Evolutionary conservation across 2,329 filamentous ascomycete genomes (phyloP).

Genomic region (Neofusicoccum ribis): DNA sequence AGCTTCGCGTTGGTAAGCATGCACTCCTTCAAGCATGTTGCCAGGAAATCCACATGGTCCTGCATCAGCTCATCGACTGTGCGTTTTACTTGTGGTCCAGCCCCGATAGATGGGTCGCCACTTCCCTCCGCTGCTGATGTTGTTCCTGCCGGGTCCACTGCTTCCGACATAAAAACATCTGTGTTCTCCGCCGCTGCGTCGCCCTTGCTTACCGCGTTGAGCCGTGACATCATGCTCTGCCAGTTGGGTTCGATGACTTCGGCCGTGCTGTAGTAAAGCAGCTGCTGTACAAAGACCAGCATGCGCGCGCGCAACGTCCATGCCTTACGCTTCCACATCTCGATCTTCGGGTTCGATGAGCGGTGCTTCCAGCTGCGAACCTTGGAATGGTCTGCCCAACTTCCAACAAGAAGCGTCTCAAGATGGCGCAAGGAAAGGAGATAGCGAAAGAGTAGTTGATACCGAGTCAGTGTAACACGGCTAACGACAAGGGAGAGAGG

Average conservation of each 20-base stretch:
- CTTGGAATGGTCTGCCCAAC: conserved; percentile 89
- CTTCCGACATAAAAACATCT: conserved; percentile 14
- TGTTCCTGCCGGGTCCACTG: background rate
- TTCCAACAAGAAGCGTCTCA: conserved; percentile 80
- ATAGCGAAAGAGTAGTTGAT: conserved; percentile 94
- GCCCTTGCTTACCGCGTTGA: conserved; percentile 56
- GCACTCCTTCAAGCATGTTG: conserved; percentile 97
- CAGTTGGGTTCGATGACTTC: conserved; percentile 99
- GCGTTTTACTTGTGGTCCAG: conserved; percentile 56
- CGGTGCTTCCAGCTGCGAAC: conserved; percentile 79
- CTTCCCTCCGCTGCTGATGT: conserved; percentile 19
- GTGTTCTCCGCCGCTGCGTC: conserved; percentile 43
- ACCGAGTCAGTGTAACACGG: conserved; percentile 93
- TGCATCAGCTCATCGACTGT: conserved; percentile 99
- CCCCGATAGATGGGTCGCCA: conserved; percentile 29
- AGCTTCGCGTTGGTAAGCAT: conserved; percentile 98
- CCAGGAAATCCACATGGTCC: conserved; percentile 96
- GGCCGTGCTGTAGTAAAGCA: conserved; percentile 93
- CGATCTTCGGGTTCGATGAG: conserved; percentile 70
- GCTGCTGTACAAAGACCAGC: conserved; percentile 95
- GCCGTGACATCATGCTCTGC: conserved; percentile 85
- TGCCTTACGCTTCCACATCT: conserved; percentile 88
- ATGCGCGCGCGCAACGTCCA: conserved; percentile 92
- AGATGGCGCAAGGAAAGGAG: conserved; percentile 85
- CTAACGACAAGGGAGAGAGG: conserved; percentile 94